Conservation (phyloP, 257 asterid genomes). For the Solanum sitiens region DNA sequence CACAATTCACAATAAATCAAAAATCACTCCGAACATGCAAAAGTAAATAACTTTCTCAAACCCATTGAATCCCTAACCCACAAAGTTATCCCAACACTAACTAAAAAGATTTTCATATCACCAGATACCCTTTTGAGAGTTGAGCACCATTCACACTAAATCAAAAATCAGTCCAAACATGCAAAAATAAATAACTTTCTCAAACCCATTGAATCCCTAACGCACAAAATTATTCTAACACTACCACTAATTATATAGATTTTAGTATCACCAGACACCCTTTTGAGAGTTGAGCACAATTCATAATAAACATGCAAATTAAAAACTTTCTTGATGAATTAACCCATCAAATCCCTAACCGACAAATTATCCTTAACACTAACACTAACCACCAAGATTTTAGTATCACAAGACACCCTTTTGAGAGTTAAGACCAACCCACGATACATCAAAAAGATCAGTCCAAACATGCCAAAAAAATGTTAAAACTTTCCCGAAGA, state of each 20-base stretch:
- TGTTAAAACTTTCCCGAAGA: neutral
- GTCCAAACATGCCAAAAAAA: neutral
- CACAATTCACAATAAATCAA: neutral
- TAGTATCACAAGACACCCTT: neutral
- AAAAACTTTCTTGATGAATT: neutral
- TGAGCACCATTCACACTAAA: neutral
- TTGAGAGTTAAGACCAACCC: neutral
- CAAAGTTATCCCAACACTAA: neutral
- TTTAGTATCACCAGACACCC: slow-evolving; percentile 1
- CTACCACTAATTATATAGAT: neutral
- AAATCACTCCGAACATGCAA: neutral
- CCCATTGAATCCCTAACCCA: neutral
- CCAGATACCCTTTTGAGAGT: neutral
- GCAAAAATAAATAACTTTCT: neutral
- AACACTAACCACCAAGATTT: neutral
- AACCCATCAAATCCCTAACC: neutral
- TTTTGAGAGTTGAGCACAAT: neutral
- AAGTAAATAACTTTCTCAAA: neutral
- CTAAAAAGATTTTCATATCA: slow-evolving; percentile 1
- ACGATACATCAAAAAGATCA: neutral
- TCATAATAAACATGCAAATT: neutral
- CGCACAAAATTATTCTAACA: neutral
- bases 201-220: neutral
- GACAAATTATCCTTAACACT: neutral
- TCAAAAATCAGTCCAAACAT: neutral